These are phyloP conservation scores for Aspergillus egyptiacus DNA, from an alignment of 495 filamentous ascomycete species.

Conservation along the genomic window DNA sequence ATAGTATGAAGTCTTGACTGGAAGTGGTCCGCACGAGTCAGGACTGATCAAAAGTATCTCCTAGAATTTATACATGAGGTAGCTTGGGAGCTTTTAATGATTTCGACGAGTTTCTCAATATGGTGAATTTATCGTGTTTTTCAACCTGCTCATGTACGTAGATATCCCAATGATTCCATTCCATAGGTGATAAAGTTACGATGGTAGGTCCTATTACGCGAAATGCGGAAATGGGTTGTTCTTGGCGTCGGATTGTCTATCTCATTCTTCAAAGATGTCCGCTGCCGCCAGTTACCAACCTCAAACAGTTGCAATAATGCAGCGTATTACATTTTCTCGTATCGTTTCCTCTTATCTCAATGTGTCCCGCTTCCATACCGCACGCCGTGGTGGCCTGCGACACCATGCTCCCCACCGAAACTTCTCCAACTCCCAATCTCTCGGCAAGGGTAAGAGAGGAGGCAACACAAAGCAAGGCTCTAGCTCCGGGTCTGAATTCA, in stretches of 20 bases:
- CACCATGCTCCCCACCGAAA: neutral
- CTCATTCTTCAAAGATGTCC: neutral
- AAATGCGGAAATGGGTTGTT: neutral
- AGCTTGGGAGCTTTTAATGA: constrained; percentile 39
- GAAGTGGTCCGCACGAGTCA: constrained; percentile 9
- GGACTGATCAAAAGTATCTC: constrained; percentile 32
- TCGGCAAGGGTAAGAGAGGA: constrained; percentile 39
- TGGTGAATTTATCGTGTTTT: neutral
- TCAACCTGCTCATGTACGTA: neutral
- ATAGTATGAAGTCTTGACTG: constrained; percentile 8
- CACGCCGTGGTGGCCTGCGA: neutral
- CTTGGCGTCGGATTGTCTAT: neutral
- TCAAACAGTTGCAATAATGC: neutral
- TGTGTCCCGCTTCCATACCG: neutral
- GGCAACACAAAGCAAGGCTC: constrained; percentile 28
- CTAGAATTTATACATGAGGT: constrained; percentile 25
- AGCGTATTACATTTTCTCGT: neutral
- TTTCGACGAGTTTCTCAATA: constrained; percentile 19
- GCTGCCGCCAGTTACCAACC: neutral
- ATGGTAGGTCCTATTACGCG: too few relatives aligned
- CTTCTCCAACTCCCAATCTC: constrained; percentile 24
- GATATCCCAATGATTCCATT: neutral
- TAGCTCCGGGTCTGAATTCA: constrained; percentile 10
- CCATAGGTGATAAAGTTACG: too few relatives aligned
- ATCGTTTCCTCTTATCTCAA: neutral